Evolutionary conservation across 192 early-diverging fungal species (phyloP).

Genomic region (Coemansia sp.): DNA sequence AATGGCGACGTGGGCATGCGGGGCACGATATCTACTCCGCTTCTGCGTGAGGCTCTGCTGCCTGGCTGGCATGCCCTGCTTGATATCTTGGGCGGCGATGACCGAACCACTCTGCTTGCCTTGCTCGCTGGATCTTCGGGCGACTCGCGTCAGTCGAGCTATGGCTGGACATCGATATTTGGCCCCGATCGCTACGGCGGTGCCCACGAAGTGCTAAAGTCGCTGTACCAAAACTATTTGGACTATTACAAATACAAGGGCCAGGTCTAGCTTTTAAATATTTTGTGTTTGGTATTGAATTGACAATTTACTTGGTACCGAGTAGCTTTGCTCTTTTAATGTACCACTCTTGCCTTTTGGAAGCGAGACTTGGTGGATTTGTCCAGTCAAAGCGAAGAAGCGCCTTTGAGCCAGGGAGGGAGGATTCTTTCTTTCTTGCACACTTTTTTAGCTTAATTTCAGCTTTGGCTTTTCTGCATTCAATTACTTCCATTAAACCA

Average conservation of each 20-base stretch:
- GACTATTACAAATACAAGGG: slow-evolving; percentile 48
- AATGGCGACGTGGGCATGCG: neutral
- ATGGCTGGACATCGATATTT: slow-evolving; percentile 30
- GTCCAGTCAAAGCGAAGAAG: neutral
- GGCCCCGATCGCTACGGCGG: slow-evolving; percentile 35
- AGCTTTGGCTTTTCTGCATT: neutral
- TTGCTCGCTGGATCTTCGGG: slow-evolving; percentile 18
- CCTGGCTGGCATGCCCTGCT: slow-evolving; percentile 45
- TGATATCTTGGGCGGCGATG: slow-evolving; percentile 27
- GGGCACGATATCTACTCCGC: slow-evolving; percentile 18
- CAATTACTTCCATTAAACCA: neutral
- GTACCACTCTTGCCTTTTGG: neutral
- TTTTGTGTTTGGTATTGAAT: too few relatives aligned
- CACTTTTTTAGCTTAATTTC: neutral
- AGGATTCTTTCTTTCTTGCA: neutral
- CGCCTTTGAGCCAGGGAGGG: neutral
- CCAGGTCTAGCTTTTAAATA: slow-evolving; percentile 8
- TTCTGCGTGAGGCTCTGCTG: slow-evolving; percentile 38
- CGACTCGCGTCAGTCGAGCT: slow-evolving; percentile 1
- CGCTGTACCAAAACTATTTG: slow-evolving; percentile 43
- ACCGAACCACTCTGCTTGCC: slow-evolving; percentile 21
- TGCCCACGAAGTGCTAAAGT: slow-evolving; percentile 42
- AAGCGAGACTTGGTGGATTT: neutral
- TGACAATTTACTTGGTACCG: too few relatives aligned
- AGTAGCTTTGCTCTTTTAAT: too few relatives aligned